Evolutionary conservation across 2,329 filamentous ascomycete genomes (phyloP), one percentile per base, ranked within the genome.

Genomic region (Sporothrix curviconia): DNA sequence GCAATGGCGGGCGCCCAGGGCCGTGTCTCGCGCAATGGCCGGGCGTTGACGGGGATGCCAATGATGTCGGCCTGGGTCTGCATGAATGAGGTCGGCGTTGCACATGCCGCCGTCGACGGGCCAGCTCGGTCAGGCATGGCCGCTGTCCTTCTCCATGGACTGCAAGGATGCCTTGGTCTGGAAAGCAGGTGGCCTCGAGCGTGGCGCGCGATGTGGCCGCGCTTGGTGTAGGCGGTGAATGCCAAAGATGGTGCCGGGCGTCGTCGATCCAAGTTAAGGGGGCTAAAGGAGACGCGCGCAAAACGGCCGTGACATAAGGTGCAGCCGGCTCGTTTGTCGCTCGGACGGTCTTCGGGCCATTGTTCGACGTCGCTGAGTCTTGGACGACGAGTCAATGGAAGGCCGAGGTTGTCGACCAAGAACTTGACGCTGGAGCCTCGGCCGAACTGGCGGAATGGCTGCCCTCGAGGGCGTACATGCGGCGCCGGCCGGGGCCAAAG

Each of bases 231-330:
- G 64, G 92, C 86, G 0, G 90, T 94, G 63, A n/a, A 95, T 87
- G 43, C 90, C 90, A 65, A 92, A 92, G 59, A 94, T 83, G 8
- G 91, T 95, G 60, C 91, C 91, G 69, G 91, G 90, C 90, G 71
- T 95, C 89, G 68, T 95, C 90, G 62, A 95, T 92, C 91, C 91
- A 96, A 72, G n/a, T n/a, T 96, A 96, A n/a, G n/a, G n/a, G 0
- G 91, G 91, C 1, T 91, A 91, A 68, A 95, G 95, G 3, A 96
- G 79, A 56, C 91, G n/a, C n/a, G n/a, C 91, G 70, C 86, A 91
- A 69, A 96, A 96, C n/a, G 1, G 91, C 91, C 3, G 91, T 96
- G 60, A 96, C 91, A 66, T n/a, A 96, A 85, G 17, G 92, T 83
- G 57, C 90, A 86, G 7, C 91, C 91, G 57, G 90, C 91, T n/a